Conservation (phyloP, 441 rosid genomes). For the Syzygium malaccense region DNA sequence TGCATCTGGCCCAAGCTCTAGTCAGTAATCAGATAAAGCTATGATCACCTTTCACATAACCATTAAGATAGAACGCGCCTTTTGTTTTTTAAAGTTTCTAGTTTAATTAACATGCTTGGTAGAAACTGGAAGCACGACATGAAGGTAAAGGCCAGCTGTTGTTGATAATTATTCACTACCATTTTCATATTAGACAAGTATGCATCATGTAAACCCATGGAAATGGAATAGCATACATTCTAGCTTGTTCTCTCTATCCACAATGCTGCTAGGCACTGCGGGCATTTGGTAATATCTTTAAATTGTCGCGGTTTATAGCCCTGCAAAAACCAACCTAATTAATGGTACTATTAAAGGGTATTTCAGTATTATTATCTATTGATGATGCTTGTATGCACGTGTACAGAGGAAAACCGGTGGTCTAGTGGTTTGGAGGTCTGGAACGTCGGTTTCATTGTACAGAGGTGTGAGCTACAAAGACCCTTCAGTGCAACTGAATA, state of each 20-base stretch:
- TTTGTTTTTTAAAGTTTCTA: background rate
- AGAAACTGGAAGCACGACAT: background rate
- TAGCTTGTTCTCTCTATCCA: background rate
- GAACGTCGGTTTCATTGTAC: constrained; percentile 67
- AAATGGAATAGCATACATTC: background rate
- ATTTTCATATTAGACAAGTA: background rate
- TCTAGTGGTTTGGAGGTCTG: constrained; percentile 94
- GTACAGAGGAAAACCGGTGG: constrained; percentile 91
- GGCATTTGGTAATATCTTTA: background rate
- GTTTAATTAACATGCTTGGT: background rate
- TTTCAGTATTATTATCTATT: background rate
- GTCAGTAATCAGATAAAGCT: background rate
- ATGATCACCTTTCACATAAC: background rate
- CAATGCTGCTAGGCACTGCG: background rate
- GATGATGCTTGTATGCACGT: background rate
- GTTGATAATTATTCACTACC: background rate
- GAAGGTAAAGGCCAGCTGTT: background rate
- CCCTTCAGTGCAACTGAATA: constrained; percentile 38
- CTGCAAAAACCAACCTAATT: background rate
- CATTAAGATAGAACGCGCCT: background rate
- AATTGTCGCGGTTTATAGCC: background rate
- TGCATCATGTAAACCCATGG: background rate
- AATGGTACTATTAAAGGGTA: background rate
- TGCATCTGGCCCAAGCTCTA: background rate
- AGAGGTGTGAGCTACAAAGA: constrained; percentile 60